phyloP scores from a whole-genome alignment of 2,329 filamentous ascomycete genomes.

The Bipolaris victoriae region DNA sequence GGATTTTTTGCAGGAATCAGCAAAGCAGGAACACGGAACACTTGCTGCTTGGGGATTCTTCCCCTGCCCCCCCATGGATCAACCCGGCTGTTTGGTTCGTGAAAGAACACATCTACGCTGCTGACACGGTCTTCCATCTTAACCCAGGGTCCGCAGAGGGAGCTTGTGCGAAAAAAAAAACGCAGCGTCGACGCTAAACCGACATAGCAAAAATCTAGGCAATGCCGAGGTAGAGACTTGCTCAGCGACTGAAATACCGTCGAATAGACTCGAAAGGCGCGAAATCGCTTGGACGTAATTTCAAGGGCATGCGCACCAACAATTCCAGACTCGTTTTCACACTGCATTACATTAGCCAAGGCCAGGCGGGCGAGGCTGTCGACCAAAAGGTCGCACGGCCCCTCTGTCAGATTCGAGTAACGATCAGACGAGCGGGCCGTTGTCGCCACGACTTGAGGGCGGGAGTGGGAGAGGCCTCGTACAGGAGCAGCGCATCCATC shows the following conservation, averaged over 20 bases:
- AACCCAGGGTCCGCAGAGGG: conserved; percentile 6
- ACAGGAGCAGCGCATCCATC: conserved; percentile 15
- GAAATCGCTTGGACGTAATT: conserved; percentile 6
- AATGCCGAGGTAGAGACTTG: conserved; percentile 6
- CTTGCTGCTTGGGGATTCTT: conserved; percentile 14
- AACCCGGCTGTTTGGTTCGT: conserved; percentile 12
- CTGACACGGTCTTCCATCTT: not conserved
- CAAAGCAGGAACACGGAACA: conserved; percentile 15
- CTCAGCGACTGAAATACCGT: not conserved
- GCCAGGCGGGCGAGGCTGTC: conserved; percentile 18
- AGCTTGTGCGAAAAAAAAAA: not conserved
- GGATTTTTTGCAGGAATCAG: conserved; percentile 16
- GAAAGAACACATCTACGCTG: conserved; percentile 5
- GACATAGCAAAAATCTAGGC: conserved; percentile 11
- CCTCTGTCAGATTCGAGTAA: conserved; percentile 13
- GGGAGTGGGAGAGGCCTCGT: conserved; percentile 34
- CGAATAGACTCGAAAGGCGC: not conserved
- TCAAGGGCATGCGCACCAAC: conserved; percentile 13
- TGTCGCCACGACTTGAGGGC: conserved; percentile 25
- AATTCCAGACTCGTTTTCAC: not conserved
- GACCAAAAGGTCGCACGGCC: conserved; percentile 19
- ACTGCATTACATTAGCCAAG: conserved; percentile 20
- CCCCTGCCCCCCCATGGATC: conserved; percentile 4
- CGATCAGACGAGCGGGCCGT: conserved; percentile 34
- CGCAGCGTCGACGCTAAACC: conserved; percentile 4